These are phyloP conservation scores for Termitomyces sp. DNA, from an alignment of 768 basidiomycete genomes.

Conservation along the genomic window DNA sequence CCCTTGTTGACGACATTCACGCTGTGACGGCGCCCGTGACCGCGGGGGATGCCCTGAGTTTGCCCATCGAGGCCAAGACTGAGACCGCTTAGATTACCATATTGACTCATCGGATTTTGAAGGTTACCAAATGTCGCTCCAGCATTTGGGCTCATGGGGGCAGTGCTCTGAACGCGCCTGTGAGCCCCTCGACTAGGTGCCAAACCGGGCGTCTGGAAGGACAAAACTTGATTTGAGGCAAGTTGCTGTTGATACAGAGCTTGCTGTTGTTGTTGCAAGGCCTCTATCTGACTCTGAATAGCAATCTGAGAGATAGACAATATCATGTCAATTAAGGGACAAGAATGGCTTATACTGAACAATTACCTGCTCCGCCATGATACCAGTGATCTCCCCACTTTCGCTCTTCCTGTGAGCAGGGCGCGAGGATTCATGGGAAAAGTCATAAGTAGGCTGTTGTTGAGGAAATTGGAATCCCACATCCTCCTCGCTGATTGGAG, in stretches of 20 bases:
- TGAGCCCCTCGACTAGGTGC: constrained; percentile 62
- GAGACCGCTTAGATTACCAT: constrained; percentile 50
- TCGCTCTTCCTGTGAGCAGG: constrained; percentile 54
- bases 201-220: constrained; percentile 74
- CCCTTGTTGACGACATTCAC: constrained; percentile 87
- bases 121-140: constrained; percentile 41
- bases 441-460: constrained; percentile 25
- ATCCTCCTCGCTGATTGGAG: constrained; percentile 80
- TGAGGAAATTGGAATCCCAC: constrained; percentile 79
- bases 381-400: constrained; percentile 76
- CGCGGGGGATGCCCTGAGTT: constrained; percentile 64
- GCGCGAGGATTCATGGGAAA: constrained; percentile 24
- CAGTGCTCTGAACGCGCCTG: constrained; percentile 84
- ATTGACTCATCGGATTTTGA: constrained; percentile 66
- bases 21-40: constrained; percentile 86
- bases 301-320: constrained; percentile 57
- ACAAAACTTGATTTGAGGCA: constrained; percentile 81
- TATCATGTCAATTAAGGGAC: neutral
- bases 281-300: constrained; percentile 87
- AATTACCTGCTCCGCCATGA: constrained; percentile 95
- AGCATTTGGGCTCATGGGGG: constrained; percentile 53
- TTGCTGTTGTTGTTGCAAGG: constrained; percentile 86
- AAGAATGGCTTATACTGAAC: constrained; percentile 4
- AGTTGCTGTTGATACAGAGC: constrained; percentile 88
- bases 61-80: constrained; percentile 62